These are phyloP conservation scores for Polytrichum formosum DNA, from an alignment of 225 moss, liverwort and hornwort species.

Conservation along the genomic window DNA sequence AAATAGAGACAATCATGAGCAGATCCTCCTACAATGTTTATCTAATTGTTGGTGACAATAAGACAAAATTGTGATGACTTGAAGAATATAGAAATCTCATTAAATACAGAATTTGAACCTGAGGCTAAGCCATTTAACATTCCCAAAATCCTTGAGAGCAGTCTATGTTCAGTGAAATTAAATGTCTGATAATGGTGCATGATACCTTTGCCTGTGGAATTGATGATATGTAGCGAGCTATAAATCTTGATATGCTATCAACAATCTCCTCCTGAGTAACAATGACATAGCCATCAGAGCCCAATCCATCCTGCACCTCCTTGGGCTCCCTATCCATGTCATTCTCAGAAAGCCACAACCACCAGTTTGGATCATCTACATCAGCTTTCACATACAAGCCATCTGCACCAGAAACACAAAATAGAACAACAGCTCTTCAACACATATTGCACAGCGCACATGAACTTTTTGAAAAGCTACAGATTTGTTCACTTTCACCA, in stretches of 20 bases:
- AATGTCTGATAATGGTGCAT: not conserved
- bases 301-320: slow-evolving; percentile 56
- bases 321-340: slow-evolving; percentile 47
- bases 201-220: slow-evolving; percentile 74
- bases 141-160: too few species aligned
- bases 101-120: too few species aligned
- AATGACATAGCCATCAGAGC: slow-evolving; percentile 65
- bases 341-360: slow-evolving; percentile 66
- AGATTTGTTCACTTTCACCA: too few species aligned
- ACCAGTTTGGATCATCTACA: slow-evolving; percentile 69
- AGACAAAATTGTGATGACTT: not conserved
- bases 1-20: not conserved
- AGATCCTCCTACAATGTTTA: not conserved
- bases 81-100: not conserved
- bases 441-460: not conserved
- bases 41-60: too few species aligned
- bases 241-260: slow-evolving; percentile 76
- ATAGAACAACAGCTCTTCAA: not conserved
- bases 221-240: slow-evolving; percentile 66
- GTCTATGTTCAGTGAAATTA: too few species aligned
- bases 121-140: too few species aligned
- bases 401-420: slow-evolving; percentile 31
- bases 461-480: too few species aligned
- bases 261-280: slow-evolving; percentile 84
- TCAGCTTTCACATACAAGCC: slow-evolving; percentile 32